phyloP scores from a whole-genome alignment of 2,329 filamentous ascomycete genomes.

The Zymoseptoria passerinii region DNA sequence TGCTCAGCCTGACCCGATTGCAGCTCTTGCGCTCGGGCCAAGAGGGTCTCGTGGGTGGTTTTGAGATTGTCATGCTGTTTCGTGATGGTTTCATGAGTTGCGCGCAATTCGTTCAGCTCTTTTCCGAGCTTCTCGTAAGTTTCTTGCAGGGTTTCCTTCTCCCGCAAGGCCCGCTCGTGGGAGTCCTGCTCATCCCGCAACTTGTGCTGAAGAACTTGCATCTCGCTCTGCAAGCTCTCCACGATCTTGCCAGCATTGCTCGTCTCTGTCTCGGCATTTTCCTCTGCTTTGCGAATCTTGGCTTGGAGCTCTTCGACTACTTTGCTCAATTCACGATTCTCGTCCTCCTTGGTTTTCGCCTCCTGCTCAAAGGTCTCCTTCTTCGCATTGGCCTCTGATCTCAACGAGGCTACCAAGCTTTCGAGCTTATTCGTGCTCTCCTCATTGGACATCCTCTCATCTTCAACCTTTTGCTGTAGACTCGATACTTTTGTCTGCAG shows the following conservation, averaged over 20 bases:
- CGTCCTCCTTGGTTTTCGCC: constrained; percentile 12
- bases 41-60: neutral
- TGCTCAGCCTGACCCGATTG: constrained; percentile 1
- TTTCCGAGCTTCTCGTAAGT: constrained; percentile 3
- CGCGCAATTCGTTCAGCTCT: constrained; percentile 3
- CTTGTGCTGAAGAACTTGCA: constrained; percentile 16
- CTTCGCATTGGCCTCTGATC: constrained; percentile 6
- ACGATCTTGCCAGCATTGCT: constrained; percentile 8
- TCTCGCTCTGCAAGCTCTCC: constrained; percentile 16
- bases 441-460: constrained; percentile 9
- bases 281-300: constrained; percentile 14
- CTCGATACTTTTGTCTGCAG: constrained; percentile 13
- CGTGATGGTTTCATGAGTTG: neutral
- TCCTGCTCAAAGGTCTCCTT: constrained; percentile 10
- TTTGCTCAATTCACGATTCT: constrained; percentile 15
- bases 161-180: constrained; percentile 2
- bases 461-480: constrained; percentile 14
- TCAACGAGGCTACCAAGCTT: constrained; percentile 9
- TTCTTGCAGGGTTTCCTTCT: constrained; percentile 6
- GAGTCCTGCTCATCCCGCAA: constrained; percentile 9
- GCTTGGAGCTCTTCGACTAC: constrained; percentile 17
- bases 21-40: neutral
- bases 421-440: constrained; percentile 9
- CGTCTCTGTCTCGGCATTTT: constrained; percentile 13
- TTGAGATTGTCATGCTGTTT: constrained; percentile 1